Conservation (phyloP, 257 asterid genomes). For the Craterostigma plantagineum region DNA sequence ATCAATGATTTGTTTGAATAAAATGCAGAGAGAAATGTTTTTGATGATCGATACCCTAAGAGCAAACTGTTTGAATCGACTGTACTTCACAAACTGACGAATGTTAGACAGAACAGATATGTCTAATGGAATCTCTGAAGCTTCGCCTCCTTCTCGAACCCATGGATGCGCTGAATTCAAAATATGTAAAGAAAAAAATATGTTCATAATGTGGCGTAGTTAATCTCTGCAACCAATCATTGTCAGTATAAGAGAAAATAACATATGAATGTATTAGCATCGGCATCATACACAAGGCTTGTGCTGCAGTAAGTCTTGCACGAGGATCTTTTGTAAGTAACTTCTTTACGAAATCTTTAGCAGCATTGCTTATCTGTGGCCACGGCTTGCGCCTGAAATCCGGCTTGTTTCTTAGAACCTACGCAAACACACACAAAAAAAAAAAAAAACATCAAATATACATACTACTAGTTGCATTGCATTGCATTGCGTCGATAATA, state of each 20-base stretch:
- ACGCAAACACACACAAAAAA: slow-evolving; percentile 7
- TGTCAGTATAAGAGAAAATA: not conserved
- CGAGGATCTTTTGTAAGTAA: slow-evolving; percentile 81
- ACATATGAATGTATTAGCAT: not conserved
- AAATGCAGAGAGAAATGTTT: slow-evolving; percentile 1
- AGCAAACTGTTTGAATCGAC: slow-evolving; percentile 88
- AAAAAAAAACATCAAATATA: not conserved
- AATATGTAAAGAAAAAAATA: slow-evolving; percentile 14
- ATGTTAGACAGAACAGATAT: slow-evolving; percentile 78
- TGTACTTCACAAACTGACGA: slow-evolving; percentile 87
- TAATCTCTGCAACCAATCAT: not conserved
- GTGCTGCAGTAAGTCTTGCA: slow-evolving; percentile 97
- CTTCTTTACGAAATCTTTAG: slow-evolving; percentile 93
- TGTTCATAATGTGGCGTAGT: too few relatives aligned
- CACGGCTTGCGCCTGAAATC: slow-evolving; percentile 97
- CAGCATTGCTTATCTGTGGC: slow-evolving; percentile 77
- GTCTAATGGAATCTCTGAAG: slow-evolving; percentile 95
- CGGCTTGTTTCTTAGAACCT: slow-evolving; percentile 90
- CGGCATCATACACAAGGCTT: slow-evolving; percentile 91
- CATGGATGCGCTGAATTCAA: slow-evolving; percentile 94
- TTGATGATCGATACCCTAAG: slow-evolving; percentile 69
- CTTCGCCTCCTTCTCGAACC: slow-evolving; percentile 99
- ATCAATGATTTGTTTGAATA: not conserved
- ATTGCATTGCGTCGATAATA: too few relatives aligned
- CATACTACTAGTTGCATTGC: too few relatives aligned